Conservation (phyloP, 2,329 filamentous ascomycete genomes). For the Pyricularia pennisetigena region DNA sequence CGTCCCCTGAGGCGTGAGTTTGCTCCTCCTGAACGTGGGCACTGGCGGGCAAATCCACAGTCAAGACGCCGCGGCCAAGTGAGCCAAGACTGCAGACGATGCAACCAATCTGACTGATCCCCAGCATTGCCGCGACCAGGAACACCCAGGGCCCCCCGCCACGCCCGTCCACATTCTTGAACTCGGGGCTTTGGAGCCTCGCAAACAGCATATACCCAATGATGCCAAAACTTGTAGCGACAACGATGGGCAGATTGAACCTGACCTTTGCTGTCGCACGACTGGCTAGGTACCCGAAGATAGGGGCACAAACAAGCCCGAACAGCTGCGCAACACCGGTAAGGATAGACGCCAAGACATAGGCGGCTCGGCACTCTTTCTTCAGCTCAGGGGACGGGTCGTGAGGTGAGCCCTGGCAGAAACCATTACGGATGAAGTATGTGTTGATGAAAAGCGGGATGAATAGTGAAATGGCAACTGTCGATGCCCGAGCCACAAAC, state of each 20-base stretch:
- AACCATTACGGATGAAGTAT: conserved; percentile 73
- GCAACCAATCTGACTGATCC: conserved; percentile 88
- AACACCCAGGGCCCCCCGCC: conserved; percentile 63
- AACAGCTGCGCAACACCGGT: conserved; percentile 84
- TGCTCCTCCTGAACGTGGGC: conserved; percentile 17
- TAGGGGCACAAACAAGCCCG: conserved; percentile 72
- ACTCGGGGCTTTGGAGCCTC: conserved; percentile 66
- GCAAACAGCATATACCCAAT: conserved; percentile 71
- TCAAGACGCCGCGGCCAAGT: conserved; percentile 69
- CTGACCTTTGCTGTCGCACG: conserved; percentile 34
- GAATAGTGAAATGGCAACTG: conserved; percentile 90
- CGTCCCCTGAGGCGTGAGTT: conserved; percentile 16
- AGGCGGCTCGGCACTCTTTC: conserved; percentile 74
- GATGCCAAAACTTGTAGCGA: conserved; percentile 64
- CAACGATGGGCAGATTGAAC: conserved; percentile 60
- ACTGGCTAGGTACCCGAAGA: conserved; percentile 81
- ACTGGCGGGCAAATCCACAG: conserved; percentile 31
- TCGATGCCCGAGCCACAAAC: conserved; percentile 89
- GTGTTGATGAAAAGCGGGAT: conserved; percentile 89
- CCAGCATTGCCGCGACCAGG: conserved; percentile 68
- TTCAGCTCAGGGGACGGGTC: conserved; percentile 67
- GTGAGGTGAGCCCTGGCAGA: conserved; percentile 59
- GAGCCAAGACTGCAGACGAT: conserved; percentile 94
- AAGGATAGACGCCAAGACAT: conserved; percentile 76
- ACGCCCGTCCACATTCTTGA: conserved; percentile 50